Base-by-base conservation (phyloP, 306 rosid genomes). In the Arachis hypogaea region DNA sequence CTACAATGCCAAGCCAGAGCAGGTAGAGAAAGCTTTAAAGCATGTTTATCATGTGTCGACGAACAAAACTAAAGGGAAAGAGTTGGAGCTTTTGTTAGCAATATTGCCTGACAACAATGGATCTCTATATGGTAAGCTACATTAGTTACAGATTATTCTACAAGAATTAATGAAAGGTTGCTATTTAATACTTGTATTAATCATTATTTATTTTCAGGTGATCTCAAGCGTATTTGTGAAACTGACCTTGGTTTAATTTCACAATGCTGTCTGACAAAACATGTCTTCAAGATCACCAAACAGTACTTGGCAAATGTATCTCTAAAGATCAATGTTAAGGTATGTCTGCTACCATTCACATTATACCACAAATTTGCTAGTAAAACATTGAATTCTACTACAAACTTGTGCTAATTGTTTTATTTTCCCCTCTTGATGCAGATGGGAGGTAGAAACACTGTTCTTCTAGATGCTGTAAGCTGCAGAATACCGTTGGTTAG, bases 391-490 rank as follows among this genome's bases (percentile, higher is more conserved):
- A 68, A 68, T 59, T 73, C 38, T 63, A 11, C 36, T 47, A 16
- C 43, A 22, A 58, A n/a, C 7, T 64, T 56, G 1, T 72, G 38
- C 47, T 66, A 45, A 52, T 42, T 47, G 45, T 43, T 47, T 55
- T 12, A 40, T 62, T 58, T 59, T 4, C 57, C 12, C 11, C 63
- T 71, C 62, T 44, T 72, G 68, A 59, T 79, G 74, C 88, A 92
- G 98, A 90, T 92, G 98, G 98, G 98, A 65, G 98, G 98, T 65
- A 86, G 96, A 86, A 92, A 92, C 77, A 92, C 98, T 14, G 98
- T 92, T 81, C 98, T 92, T 77, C 83, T 92, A 66, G 98, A 92
- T 66, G 98, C 98, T 63, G 82, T 92, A 42, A 92, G 98, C 90
- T 90, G 94, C 86, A 90, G 91, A 82, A 92, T 92, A 78, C 98